Conservation (phyloP, 148 eudicot genomes). For the Fagopyrum tataricum region DNA sequence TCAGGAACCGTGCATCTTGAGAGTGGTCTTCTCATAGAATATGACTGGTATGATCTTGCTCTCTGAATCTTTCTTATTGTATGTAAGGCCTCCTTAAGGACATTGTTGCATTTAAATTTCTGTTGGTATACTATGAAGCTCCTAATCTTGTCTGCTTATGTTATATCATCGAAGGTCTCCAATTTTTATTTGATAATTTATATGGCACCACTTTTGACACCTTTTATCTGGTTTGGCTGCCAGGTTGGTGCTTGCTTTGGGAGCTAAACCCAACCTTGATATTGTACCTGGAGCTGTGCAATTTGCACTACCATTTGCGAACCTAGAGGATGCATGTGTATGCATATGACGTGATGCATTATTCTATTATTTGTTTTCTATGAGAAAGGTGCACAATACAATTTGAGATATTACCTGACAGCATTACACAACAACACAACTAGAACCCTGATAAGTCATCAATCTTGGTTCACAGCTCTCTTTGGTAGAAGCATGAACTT, state of each 20-base stretch:
- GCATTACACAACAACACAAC: background rate
- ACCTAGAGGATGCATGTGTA: constrained; percentile 87
- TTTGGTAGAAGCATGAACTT: background rate
- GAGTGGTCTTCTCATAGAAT: constrained; percentile 77
- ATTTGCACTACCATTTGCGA: constrained; percentile 83
- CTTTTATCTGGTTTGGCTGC: constrained; percentile 65
- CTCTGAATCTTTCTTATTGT: background rate
- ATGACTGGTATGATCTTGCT: constrained; percentile 74
- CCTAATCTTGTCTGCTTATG: background rate
- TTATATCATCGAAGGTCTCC: background rate
- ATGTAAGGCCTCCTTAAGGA: background rate
- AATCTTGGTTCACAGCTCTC: background rate
- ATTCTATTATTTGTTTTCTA: background rate
- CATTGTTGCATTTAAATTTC: background rate
- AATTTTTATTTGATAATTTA: background rate
- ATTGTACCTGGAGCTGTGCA: constrained; percentile 79
- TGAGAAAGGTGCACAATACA: background rate
- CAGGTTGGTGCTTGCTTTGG: constrained; percentile 99
- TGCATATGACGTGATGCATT: constrained; percentile 20
- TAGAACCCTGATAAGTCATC: background rate
- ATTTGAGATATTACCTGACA: background rate
- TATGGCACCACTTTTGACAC: constrained; percentile 30
- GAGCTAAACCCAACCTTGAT: constrained; percentile 88
- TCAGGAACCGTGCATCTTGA: constrained; percentile 89
- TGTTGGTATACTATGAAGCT: background rate